Evolutionary conservation across 352 stramenopile genomes (phyloP), one percentile per base, ranked within the genome.

Genomic region (Globisporangium megalacanthum): DNA sequence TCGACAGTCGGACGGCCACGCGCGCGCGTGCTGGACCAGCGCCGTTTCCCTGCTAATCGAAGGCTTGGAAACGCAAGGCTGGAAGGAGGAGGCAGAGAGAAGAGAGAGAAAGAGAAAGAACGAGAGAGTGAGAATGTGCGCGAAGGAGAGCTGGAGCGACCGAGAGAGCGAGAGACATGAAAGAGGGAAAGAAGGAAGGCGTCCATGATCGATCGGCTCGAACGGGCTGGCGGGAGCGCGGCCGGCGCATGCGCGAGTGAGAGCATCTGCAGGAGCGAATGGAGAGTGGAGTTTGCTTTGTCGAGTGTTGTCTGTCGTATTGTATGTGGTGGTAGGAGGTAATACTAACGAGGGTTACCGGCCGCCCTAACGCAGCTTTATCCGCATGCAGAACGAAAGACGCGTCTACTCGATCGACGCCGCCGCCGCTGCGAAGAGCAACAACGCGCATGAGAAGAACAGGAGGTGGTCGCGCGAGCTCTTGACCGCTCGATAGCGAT

Each of bases 31-130:
- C 36, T n/a, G 17, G 20, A 22, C 15, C 14, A 35, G 39, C 44
- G 11, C 31, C 29, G n/a, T 22, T 29, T 29, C 1, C 35, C 6
- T 13, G 35, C 35, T 13, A 39, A 39, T 39, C 35, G 35, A 39
- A 39, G 35, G 35, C 35, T 39, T 39, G 35, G 35, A 13, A 13
- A 39, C 35, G 35, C 35, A 8, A 39, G 35, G 35, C 35, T 13
- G 35, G 51, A 35, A 46, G 36, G 45, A 45, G 15, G 37, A 57
- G n/a, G 9, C 22, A 54, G 15, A 15, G 42, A 59, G 13, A n/a
- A 31, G 41, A 51, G 29, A 49, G 31, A 7, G 39, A 41, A 19
- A 25, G 52, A 47, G 36, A 46, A 35, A 54, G 33, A 45, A 45
- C 1, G 20, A 29, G 25, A 15, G 4, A 44, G 14, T 14, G 25